A percentile compares a stretch with the other conserved stretches of the same genome.
These are phyloP conservation scores for Penicillium decumbens DNA, from an alignment of 2,329 filamentous ascomycete species.

Conservation along the genomic window DNA sequence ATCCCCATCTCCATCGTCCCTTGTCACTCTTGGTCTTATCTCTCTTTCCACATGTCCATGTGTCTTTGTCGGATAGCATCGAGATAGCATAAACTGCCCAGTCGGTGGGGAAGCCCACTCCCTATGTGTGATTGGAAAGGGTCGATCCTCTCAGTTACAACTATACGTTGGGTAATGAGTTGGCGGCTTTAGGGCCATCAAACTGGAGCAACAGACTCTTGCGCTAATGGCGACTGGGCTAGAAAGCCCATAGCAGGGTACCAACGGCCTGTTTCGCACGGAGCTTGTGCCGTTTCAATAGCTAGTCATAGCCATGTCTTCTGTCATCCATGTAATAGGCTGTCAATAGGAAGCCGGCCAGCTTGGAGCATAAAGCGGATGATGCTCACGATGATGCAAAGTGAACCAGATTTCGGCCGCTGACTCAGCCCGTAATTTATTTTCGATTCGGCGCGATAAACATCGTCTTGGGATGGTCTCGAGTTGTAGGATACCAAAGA, in stretches of 20 bases:
- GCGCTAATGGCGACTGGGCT: constrained; percentile 1
- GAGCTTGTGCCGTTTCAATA: background rate
- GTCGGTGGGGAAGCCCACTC: background rate
- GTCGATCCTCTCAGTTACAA: constrained; percentile 1
- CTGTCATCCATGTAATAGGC: background rate
- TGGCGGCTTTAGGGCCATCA: constrained; percentile 11
- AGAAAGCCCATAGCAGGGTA: background rate
- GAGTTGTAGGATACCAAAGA: background rate
- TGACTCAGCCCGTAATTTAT: constrained; percentile 23
- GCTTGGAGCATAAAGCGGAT: constrained; percentile 13
- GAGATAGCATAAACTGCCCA: background rate
- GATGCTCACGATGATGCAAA: constrained; percentile 29
- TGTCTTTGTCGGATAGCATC: background rate
- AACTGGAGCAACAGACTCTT: constrained; percentile 17
- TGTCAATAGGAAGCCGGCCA: background rate
- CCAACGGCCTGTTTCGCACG: background rate
- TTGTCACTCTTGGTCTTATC: constrained; percentile 18
- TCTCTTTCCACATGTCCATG: constrained; percentile 1
- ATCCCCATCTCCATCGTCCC: constrained; percentile 16
- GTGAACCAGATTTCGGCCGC: constrained; percentile 17
- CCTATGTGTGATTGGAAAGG: background rate
- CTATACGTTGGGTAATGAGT: constrained; percentile 1
- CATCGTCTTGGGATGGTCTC: background rate
- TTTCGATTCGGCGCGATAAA: constrained; percentile 5
- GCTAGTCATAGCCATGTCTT: background rate